These are phyloP conservation scores for Gossypium ekmanianum DNA, from an alignment of 345 rosid genomes.

Conservation along the genomic window DNA sequence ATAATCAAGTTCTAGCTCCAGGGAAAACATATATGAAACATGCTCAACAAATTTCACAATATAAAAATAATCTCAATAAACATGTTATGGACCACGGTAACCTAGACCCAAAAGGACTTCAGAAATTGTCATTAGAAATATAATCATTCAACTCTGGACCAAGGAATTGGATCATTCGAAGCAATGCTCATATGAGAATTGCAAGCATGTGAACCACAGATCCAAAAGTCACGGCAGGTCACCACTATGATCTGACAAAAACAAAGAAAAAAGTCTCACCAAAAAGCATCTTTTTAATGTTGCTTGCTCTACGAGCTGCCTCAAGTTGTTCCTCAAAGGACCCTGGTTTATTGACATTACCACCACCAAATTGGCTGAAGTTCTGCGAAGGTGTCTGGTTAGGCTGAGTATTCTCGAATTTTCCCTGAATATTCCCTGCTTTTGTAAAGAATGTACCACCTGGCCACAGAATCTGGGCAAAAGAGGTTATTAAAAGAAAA, in stretches of 20 bases:
- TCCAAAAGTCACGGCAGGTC: not conserved
- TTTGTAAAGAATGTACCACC: slow-evolving; percentile 73
- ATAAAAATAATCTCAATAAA: not conserved
- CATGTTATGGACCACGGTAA: not conserved
- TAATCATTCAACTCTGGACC: not conserved
- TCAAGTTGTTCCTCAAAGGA: slow-evolving; percentile 82
- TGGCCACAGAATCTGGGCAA: slow-evolving; percentile 82
- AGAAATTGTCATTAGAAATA: not conserved
- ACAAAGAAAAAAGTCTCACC: slow-evolving; percentile 43
- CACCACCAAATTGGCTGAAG: slow-evolving; percentile 48
- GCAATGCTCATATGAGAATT: not conserved
- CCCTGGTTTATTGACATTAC: slow-evolving; percentile 45
- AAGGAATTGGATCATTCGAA: not conserved
- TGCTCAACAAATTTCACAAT: not conserved
- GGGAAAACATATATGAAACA: not conserved
- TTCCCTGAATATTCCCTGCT: slow-evolving; percentile 32
- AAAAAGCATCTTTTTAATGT: slow-evolving; percentile 75
- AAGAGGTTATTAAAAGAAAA: slow-evolving; percentile 8
- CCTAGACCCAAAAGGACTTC: not conserved
- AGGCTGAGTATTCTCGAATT: slow-evolving; percentile 31
- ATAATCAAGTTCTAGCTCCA: not conserved
- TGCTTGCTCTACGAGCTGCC: slow-evolving; percentile 83
- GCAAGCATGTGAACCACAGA: slow-evolving; percentile 9
- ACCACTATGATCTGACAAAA: slow-evolving; percentile 1
- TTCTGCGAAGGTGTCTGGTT: slow-evolving; percentile 36